Conservation (phyloP, 208 protist genomes). For the Trypanosoma rangeli region DNA sequence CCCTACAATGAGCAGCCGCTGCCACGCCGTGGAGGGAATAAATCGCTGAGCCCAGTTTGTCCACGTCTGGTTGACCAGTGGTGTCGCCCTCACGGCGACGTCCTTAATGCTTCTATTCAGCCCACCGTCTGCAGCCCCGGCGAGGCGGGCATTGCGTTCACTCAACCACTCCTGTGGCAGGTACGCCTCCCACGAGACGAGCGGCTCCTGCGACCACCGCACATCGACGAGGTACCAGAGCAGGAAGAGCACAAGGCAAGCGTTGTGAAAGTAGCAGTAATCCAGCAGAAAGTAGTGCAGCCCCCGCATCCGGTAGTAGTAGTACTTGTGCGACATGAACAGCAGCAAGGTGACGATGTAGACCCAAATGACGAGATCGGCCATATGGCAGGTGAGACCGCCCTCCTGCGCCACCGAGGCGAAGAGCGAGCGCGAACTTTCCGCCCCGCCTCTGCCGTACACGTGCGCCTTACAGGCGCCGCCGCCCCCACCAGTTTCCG, state of each 20-base stretch:
- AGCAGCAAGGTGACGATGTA: slow-evolving; percentile 50
- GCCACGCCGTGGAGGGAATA: slow-evolving; percentile 3
- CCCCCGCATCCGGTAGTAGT: slow-evolving; percentile 48
- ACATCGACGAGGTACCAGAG: slow-evolving; percentile 51
- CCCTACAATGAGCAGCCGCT: slow-evolving; percentile 26
- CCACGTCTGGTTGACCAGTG: slow-evolving; percentile 26
- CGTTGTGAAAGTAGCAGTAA: slow-evolving; percentile 80
- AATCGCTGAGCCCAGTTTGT: background rate
- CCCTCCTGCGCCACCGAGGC: slow-evolving; percentile 28
- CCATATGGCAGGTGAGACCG: slow-evolving; percentile 57
- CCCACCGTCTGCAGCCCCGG: background rate
- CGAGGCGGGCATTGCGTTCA: background rate
- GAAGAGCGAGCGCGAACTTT: slow-evolving; percentile 26
- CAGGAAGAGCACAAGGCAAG: slow-evolving; percentile 51
- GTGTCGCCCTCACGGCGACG: slow-evolving; percentile 22
- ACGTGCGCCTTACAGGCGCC: background rate
- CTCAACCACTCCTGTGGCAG: slow-evolving; percentile 27
- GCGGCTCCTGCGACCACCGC: slow-evolving; percentile 49
- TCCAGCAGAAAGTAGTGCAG: slow-evolving; percentile 77
- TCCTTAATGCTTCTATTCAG: background rate
- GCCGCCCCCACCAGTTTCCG: background rate
- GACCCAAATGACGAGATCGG: slow-evolving; percentile 63
- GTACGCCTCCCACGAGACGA: slow-evolving; percentile 39
- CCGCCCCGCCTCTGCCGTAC: background rate
- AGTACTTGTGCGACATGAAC: slow-evolving; percentile 65